phyloP scores from a whole-genome alignment of 2,329 filamentous ascomycete genomes.

The Emmonsia crescens region DNA sequence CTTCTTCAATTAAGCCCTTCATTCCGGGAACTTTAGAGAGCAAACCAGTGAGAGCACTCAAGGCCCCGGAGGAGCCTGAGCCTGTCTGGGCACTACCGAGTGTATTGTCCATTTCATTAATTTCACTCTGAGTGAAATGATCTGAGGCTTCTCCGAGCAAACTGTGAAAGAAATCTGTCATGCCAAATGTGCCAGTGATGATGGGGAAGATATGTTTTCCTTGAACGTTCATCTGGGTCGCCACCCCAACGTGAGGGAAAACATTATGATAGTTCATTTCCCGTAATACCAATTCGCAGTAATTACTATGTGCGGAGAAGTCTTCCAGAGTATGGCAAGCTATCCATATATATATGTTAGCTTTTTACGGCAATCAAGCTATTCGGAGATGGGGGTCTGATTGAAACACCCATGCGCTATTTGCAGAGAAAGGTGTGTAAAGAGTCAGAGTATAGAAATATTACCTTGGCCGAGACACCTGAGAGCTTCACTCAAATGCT shows the following conservation, averaged over 20 bases:
- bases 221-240: conserved; percentile 53
- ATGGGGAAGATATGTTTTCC: conserved; percentile 62
- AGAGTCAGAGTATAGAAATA: not conserved
- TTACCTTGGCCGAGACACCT: conserved; percentile 60
- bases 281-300: conserved; percentile 64
- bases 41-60: conserved; percentile 58
- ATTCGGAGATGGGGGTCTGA: too few relatives aligned
- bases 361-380: not conserved
- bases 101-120: conserved; percentile 67
- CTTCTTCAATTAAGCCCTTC: conserved; percentile 55
- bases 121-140: conserved; percentile 74
- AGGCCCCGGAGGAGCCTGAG: conserved; percentile 30
- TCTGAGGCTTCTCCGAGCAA: conserved; percentile 67
- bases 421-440: not conserved
- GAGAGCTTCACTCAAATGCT: conserved; percentile 69
- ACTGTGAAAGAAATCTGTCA: conserved; percentile 74
- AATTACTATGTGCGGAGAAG: conserved; percentile 69
- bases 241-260: conserved; percentile 61
- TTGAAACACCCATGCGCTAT: not conserved
- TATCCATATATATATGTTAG: not conserved
- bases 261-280: conserved; percentile 60
- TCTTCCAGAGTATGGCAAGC: conserved; percentile 67
- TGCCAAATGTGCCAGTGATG: conserved; percentile 63
- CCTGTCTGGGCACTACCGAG: conserved; percentile 56
- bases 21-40: conserved; percentile 67